Percentiles rank a stretch among this genome's conserved stretches.
Conservation (phyloP, 805 yeast species). For the Ascoidea rubescens region DNA sequence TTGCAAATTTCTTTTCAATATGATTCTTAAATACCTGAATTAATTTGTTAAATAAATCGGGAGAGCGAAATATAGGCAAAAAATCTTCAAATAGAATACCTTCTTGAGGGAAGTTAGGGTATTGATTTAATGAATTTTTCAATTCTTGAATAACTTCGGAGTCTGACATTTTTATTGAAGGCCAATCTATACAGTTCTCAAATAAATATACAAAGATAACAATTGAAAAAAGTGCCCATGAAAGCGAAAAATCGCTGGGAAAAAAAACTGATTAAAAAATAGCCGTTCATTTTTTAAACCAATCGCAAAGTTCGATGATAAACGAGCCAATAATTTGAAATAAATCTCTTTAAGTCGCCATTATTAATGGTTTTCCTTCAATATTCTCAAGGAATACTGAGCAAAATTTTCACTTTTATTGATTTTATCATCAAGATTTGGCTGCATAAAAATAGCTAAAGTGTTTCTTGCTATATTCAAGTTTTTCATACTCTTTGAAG, state of each 20-base stretch:
- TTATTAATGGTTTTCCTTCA: constrained; percentile 24
- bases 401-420: constrained; percentile 35
- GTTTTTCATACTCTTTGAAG: constrained; percentile 16
- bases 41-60: constrained; percentile 67
- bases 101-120: constrained; percentile 87
- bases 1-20: constrained; percentile 37
- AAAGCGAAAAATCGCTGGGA: too few species aligned
- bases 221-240: too few species aligned
- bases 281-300: too few species aligned
- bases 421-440: constrained; percentile 34
- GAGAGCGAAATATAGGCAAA: constrained; percentile 81
- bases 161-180: too few species aligned
- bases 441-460: constrained; percentile 50
- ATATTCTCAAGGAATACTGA: constrained; percentile 27
- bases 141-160: constrained; percentile 20
- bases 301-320: too few species aligned
- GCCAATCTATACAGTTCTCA: too few species aligned
- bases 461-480: constrained; percentile 34
- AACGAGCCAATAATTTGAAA: too few species aligned
- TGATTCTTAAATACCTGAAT: constrained; percentile 71
- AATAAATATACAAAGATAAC: too few species aligned
- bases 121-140: constrained; percentile 49
- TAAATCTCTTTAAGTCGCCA: too few species aligned
- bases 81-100: constrained; percentile 95
- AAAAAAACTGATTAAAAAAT: too few species aligned